Conservation (phyloP, 2,329 filamentous ascomycete genomes). For the Boeremia lycopersici region DNA sequence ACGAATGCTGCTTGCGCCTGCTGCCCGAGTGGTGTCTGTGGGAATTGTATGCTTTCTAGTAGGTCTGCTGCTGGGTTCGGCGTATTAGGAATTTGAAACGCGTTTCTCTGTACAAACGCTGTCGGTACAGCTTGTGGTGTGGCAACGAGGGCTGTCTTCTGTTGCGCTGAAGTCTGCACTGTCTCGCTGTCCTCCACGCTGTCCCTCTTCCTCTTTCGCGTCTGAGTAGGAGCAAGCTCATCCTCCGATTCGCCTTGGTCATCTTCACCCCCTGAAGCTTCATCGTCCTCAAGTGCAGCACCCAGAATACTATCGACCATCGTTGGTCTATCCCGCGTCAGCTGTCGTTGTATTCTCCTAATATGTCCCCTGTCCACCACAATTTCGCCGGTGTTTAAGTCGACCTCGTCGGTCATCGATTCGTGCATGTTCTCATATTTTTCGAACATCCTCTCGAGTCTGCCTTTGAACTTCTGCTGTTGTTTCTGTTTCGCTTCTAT, state of each 20-base stretch:
- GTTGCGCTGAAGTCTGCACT: not conserved
- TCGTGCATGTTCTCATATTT: conserved; percentile 87
- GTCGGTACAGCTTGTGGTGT: not conserved
- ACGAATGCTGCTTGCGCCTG: conserved; percentile 36
- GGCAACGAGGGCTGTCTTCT: not conserved
- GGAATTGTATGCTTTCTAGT: conserved; percentile 28
- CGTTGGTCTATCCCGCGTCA: conserved; percentile 27
- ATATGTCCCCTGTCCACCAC: conserved; percentile 93
- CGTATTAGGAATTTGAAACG: conserved; percentile 18
- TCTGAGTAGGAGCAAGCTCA: conserved; percentile 38
- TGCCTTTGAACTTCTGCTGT: conserved; percentile 59
- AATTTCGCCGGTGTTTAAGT: conserved; percentile 78
- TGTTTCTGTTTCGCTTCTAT: conserved; percentile 46
- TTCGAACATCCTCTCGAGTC: conserved; percentile 85
- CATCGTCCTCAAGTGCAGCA: conserved; percentile 43
- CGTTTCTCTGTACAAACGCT: not conserved
- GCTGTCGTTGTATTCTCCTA: conserved; percentile 55
- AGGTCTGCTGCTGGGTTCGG: conserved; percentile 26
- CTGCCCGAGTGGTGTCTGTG: conserved; percentile 38
- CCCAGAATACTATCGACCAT: conserved; percentile 32
- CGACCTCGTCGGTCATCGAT: conserved; percentile 86
- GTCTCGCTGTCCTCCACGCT: not conserved
- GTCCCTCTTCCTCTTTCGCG: conserved; percentile 11
- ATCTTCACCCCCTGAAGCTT: conserved; percentile 39
- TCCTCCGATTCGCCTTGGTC: conserved; percentile 28